These are phyloP conservation scores for Leccinum pseudoinsigne DNA, from an alignment of 1,284 basidiomycete species.

Conservation along the genomic window DNA sequence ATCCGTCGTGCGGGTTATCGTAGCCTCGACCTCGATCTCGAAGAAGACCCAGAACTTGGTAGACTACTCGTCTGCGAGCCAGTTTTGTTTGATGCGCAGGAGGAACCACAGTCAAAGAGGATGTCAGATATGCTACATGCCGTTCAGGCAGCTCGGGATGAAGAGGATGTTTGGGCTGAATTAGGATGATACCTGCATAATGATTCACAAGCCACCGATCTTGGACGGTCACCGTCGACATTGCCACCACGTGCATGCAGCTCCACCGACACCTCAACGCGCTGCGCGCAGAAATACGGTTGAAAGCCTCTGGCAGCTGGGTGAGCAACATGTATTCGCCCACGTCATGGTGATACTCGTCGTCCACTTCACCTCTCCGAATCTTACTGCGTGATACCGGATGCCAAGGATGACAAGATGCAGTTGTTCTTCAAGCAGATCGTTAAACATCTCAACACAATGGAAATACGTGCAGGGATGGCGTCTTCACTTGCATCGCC, in stretches of 20 bases:
- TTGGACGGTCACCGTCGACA: constrained; percentile 21
- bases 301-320: constrained; percentile 21
- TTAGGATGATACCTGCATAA: too few relatives aligned
- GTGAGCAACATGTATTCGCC: constrained; percentile 20
- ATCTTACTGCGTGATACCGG: constrained; percentile 38
- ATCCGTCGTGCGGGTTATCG: too few relatives aligned
- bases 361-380: constrained; percentile 32
- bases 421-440: constrained; percentile 82
- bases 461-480: constrained; percentile 48
- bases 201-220: too few relatives aligned
- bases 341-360: constrained; percentile 29
- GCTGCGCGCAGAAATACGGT: constrained; percentile 21
- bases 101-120: too few relatives aligned
- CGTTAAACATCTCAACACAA: constrained; percentile 73
- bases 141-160: too few relatives aligned
- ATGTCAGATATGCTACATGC: too few relatives aligned
- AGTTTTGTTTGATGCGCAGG: too few relatives aligned
- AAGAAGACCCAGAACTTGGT: too few relatives aligned
- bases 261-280: constrained; percentile 62
- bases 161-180: too few relatives aligned
- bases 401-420: constrained; percentile 59
- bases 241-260: constrained; percentile 53
- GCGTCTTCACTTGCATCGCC: constrained; percentile 22
- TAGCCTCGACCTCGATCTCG: too few relatives aligned
- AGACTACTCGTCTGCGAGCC: too few relatives aligned